Percentiles rank a stretch among this genome's conserved stretches.
phyloP scores from a whole-genome alignment of 129 eudicot genomes.

The Arctium minus region DNA sequence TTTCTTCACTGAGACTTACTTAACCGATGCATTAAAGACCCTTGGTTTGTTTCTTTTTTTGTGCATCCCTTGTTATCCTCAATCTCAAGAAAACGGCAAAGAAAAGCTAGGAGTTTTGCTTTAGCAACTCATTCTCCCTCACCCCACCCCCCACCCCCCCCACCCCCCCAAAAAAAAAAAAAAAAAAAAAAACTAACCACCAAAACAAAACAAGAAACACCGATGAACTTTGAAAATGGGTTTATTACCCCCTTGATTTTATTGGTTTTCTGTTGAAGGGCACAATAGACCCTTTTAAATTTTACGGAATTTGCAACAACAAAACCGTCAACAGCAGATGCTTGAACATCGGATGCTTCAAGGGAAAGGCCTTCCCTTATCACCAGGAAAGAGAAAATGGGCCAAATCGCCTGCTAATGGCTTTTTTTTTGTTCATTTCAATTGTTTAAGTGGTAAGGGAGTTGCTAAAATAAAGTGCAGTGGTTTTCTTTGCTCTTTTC shows the following conservation, averaged over 20 bases:
- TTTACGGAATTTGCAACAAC: background rate
- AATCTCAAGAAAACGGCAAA: background rate
- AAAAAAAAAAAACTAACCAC: background rate
- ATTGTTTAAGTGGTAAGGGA: background rate
- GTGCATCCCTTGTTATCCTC: background rate
- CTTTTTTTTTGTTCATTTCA: background rate
- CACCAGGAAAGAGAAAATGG: background rate
- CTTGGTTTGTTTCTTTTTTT: conserved; percentile 45
- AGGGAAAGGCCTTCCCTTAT: too few relatives aligned
- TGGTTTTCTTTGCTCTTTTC: background rate
- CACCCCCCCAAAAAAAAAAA: too few relatives aligned
- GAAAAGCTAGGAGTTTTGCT: background rate
- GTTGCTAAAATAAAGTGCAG: background rate
- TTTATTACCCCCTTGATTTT: background rate
- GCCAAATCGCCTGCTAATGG: background rate
- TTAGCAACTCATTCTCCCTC: background rate
- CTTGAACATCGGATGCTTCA: background rate
- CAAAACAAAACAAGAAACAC: background rate
- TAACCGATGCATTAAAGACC: conserved; percentile 56
- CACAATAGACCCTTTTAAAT: background rate
- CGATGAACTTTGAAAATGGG: background rate
- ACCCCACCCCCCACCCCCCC: background rate
- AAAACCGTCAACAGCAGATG: background rate
- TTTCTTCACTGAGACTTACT: conserved; percentile 52
- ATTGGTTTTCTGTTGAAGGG: background rate